Evolutionary conservation across 2,329 filamentous ascomycete species (phyloP).

Genomic region (Dothistroma septosporum): DNA sequence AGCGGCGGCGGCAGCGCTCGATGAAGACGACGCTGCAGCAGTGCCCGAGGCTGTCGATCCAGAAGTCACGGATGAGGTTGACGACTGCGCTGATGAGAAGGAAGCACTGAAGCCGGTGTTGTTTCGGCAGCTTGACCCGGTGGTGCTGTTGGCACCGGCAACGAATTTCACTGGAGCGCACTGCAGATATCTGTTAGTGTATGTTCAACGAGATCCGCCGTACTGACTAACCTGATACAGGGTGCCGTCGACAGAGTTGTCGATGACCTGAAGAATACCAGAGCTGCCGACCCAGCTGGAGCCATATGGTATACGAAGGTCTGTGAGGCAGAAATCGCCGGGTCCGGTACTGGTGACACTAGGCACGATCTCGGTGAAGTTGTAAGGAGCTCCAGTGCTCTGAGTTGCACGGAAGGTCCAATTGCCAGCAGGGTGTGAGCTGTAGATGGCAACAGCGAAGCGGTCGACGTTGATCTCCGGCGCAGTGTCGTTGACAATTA

Average conservation of each 20-base stretch:
- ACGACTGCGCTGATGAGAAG: slow-evolving; percentile 15
- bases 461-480: slow-evolving; percentile 29
- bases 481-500: slow-evolving; percentile 23
- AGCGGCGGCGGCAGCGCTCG: slow-evolving; percentile 15
- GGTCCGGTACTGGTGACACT: slow-evolving; percentile 26
- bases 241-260: slow-evolving; percentile 27
- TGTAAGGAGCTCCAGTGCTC: slow-evolving; percentile 28
- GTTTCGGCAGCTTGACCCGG: slow-evolving; percentile 27
- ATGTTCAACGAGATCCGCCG: background rate
- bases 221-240: slow-evolving; percentile 31
- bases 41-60: background rate
- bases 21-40: slow-evolving; percentile 5
- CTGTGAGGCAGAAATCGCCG: slow-evolving; percentile 32
- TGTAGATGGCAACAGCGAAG: slow-evolving; percentile 29
- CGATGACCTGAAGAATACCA: slow-evolving; percentile 32
- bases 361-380: slow-evolving; percentile 30
- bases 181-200: slow-evolving; percentile 10
- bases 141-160: slow-evolving; percentile 28
- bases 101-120: slow-evolving; percentile 26
- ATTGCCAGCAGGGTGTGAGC: slow-evolving; percentile 26
- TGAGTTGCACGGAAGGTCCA: slow-evolving; percentile 30
- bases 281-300: slow-evolving; percentile 28
- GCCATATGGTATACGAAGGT: too few species aligned
- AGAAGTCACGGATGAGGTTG: slow-evolving; percentile 2
- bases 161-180: slow-evolving; percentile 33